Percentiles rank a stretch among this genome's conserved stretches.
Evolutionary conservation across 306 rosid species (phyloP).

Genomic region (Cicer yamashitae): DNA sequence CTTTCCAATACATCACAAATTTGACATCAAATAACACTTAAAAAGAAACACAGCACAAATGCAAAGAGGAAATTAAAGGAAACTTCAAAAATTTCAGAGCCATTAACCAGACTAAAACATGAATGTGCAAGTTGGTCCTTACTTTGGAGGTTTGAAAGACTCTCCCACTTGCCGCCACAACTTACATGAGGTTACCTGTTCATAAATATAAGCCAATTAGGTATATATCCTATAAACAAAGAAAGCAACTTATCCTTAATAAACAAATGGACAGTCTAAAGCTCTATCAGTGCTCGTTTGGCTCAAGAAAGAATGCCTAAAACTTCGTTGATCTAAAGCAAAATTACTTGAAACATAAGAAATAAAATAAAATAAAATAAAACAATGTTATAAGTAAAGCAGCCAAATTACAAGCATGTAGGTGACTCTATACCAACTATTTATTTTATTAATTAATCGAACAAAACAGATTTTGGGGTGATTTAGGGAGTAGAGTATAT

Average conservation of each 20-base stretch:
- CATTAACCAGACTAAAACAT: conserved; percentile 34
- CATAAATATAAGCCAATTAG: conserved; percentile 46
- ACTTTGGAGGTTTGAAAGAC: conserved; percentile 98
- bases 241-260: conserved; percentile 38
- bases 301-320: conserved; percentile 34
- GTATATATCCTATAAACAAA: conserved; percentile 38
- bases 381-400: conserved; percentile 18
- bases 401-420: conserved; percentile 9
- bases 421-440: conserved; percentile 20
- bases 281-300: conserved; percentile 18
- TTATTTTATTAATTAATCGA: conserved; percentile 1
- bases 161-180: conserved; percentile 99
- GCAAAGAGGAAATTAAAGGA: conserved; percentile 25
- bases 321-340: neutral
- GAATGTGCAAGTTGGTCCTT: conserved; percentile 48
- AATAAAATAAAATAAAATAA: conserved; percentile 9
- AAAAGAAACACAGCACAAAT: conserved; percentile 32
- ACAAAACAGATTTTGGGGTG: conserved; percentile 31
- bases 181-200: conserved; percentile 94
- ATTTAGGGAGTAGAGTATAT: conserved; percentile 6
- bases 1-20: conserved; percentile 23
- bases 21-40: conserved; percentile 34
- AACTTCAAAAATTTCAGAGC: conserved; percentile 5
- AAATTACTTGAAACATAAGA: conserved; percentile 35
- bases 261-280: conserved; percentile 26